These are phyloP conservation scores for Colletotrichum lupini DNA, from an alignment of 2,329 filamentous ascomycete genomes.

Conservation along the genomic window DNA sequence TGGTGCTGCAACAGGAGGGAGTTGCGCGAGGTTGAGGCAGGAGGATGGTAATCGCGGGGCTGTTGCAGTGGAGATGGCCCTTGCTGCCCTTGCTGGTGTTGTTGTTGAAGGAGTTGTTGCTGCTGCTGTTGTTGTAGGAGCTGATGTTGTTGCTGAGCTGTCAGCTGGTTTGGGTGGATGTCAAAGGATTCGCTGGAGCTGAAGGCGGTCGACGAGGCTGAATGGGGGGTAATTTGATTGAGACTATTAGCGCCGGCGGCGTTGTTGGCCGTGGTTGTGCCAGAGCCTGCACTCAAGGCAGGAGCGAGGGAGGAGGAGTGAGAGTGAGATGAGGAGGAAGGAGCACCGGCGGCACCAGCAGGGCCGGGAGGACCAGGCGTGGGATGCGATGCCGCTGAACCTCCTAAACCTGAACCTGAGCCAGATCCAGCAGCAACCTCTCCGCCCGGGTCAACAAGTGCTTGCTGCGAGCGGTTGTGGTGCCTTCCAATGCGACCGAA, in stretches of 20 bases:
- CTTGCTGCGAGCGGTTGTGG: slow-evolving; percentile 68
- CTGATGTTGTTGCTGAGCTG: slow-evolving; percentile 41
- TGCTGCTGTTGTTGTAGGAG: slow-evolving; percentile 43
- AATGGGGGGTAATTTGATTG: slow-evolving; percentile 48
- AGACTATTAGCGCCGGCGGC: slow-evolving; percentile 39
- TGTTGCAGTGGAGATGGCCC: slow-evolving; percentile 39
- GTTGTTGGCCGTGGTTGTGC: slow-evolving; percentile 36
- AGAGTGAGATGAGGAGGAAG: slow-evolving; percentile 32
- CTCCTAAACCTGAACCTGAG: neutral
- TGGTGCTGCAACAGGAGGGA: slow-evolving; percentile 36
- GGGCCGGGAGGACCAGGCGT: slow-evolving; percentile 22
- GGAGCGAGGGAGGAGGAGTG: slow-evolving; percentile 21
- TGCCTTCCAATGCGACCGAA: slow-evolving; percentile 67
- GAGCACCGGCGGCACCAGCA: slow-evolving; percentile 26
- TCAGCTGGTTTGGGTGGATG: slow-evolving; percentile 40
- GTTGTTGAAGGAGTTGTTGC: slow-evolving; percentile 44
- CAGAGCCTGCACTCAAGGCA: slow-evolving; percentile 35
- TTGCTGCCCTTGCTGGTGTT: slow-evolving; percentile 44
- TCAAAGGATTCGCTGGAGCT: slow-evolving; percentile 62
- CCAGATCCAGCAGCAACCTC: slow-evolving; percentile 36
- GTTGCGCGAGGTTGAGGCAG: slow-evolving; percentile 48
- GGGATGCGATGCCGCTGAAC: slow-evolving; percentile 35
- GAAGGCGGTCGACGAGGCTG: slow-evolving; percentile 59
- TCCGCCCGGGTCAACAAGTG: slow-evolving; percentile 58
- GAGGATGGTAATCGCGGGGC: slow-evolving; percentile 41